Conservation (phyloP, 352 stramenopile species). For the Phytophthora citricola region DNA sequence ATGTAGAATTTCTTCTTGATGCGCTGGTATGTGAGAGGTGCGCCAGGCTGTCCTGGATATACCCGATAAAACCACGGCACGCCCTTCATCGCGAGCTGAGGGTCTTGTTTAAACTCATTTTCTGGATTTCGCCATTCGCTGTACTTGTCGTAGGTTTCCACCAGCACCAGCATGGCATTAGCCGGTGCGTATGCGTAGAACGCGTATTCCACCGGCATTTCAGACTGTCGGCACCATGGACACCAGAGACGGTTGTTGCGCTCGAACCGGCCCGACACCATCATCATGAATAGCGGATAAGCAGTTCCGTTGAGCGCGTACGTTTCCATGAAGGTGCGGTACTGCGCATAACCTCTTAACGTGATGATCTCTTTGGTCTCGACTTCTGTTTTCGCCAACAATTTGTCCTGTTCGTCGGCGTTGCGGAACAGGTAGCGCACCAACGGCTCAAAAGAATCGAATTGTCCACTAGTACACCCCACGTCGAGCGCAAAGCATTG, state of each 20-base stretch:
- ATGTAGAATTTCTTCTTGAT: slow-evolving; percentile 48
- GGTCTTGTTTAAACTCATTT: slow-evolving; percentile 71
- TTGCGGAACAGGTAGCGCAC: slow-evolving; percentile 77
- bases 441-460: slow-evolving; percentile 58
- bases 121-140: slow-evolving; percentile 74
- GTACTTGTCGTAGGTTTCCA: slow-evolving; percentile 66
- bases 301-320: slow-evolving; percentile 29
- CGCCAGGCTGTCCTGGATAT: slow-evolving; percentile 37
- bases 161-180: slow-evolving; percentile 57
- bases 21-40: slow-evolving; percentile 38
- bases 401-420: slow-evolving; percentile 47
- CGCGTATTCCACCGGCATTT: slow-evolving; percentile 71
- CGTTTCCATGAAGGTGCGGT: slow-evolving; percentile 40
- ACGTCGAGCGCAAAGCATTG: slow-evolving; percentile 54
- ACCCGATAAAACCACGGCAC: slow-evolving; percentile 73
- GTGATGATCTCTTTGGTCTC: slow-evolving; percentile 66
- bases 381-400: slow-evolving; percentile 44
- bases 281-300: slow-evolving; percentile 78
- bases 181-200: slow-evolving; percentile 68
- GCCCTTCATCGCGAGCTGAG: slow-evolving; percentile 58
- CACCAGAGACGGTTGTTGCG: slow-evolving; percentile 82
- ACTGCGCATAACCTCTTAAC: slow-evolving; percentile 50
- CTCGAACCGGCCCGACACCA: slow-evolving; percentile 64
- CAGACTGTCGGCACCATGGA: slow-evolving; percentile 69
- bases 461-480: slow-evolving; percentile 56